A percentile compares a stretch with the other conserved stretches of the same genome.
phyloP scores from a whole-genome alignment of 2,329 filamentous ascomycete genomes.

The Ophioceras dolichostomum region DNA sequence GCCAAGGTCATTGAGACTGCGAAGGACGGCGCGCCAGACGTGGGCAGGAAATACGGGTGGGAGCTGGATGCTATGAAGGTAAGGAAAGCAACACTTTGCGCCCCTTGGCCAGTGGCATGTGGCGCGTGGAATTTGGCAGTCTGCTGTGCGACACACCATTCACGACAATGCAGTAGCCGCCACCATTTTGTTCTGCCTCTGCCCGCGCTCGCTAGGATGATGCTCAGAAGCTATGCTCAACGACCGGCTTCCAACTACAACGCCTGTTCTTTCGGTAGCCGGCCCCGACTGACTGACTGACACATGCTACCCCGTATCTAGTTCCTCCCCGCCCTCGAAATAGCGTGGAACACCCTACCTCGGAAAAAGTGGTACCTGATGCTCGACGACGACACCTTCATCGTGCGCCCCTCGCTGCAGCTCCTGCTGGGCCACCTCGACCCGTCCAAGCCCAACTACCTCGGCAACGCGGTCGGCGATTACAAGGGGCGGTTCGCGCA shows the following conservation, averaged over 20 bases:
- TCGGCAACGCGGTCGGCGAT: constrained; percentile 45
- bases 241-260: no score
- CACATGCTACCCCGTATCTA: constrained; percentile 11
- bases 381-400: constrained; percentile 44
- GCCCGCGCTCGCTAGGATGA: no score
- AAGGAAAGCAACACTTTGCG: constrained; percentile 2
- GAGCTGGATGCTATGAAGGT: constrained; percentile 39
- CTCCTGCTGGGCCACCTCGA: constrained; percentile 37
- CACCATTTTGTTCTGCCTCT: no score
- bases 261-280: background rate
- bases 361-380: constrained; percentile 47
- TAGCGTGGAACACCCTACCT: constrained; percentile 35
- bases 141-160: no score
- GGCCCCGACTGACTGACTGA: background rate
- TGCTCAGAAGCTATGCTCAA: no score
- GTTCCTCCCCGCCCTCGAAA: constrained; percentile 43
- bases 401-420: constrained; percentile 34
- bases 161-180: no score
- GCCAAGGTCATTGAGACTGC: constrained; percentile 23
- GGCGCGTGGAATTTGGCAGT: no score
- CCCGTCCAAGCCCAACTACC: constrained; percentile 30
- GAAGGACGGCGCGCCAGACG: constrained; percentile 23
- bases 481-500: constrained; percentile 43
- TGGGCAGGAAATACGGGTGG: constrained; percentile 30
- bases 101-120: background rate